phyloP scores from a whole-genome alignment of 1,139 yeast genomes.

The Kodamaea arcana region DNA sequence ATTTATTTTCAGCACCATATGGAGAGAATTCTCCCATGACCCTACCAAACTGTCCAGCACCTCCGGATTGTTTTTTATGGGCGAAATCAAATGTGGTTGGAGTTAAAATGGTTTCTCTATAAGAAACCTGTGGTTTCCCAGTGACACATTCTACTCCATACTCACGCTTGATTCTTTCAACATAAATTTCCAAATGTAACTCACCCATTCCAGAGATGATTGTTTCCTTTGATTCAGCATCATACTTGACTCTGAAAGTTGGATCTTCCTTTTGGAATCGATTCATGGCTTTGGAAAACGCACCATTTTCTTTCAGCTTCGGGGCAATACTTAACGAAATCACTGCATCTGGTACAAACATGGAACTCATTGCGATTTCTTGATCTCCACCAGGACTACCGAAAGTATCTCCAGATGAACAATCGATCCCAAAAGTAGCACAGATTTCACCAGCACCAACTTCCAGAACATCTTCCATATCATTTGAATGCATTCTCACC shows the following conservation, averaged over 20 bases:
- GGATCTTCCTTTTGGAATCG: conserved; percentile 99
- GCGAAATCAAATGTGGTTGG: conserved; percentile 85
- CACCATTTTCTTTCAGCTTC: conserved; percentile 77
- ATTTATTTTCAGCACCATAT: conserved; percentile 62
- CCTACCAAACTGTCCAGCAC: conserved; percentile 99
- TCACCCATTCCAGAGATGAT: conserved; percentile 99
- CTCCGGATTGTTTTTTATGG: conserved; percentile 98
- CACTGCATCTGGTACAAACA: conserved; percentile 98
- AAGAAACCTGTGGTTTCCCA: conserved; percentile 97
- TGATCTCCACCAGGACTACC: conserved; percentile 64
- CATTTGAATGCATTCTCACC: conserved; percentile 98
- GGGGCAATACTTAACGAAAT: conserved; percentile 90
- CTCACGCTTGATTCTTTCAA: conserved; percentile 96
- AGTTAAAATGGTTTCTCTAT: conserved; percentile 84
- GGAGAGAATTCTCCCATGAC: conserved; percentile 84
- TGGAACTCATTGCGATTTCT: conserved; percentile 87
- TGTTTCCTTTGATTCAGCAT: conserved; percentile 90
- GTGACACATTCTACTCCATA: conserved; percentile 93
- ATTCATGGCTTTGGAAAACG: conserved; percentile 91
- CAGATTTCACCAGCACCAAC: conserved; percentile 98
- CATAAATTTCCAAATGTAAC: conserved; percentile 91
- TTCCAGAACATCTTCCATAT: conserved; percentile 96
- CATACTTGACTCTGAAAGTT: conserved; percentile 89
- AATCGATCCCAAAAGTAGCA: conserved; percentile 98
- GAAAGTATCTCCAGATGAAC: conserved; percentile 99